Conservation (phyloP, 768 basidiomycete species). For the Suillus paluster region DNA sequence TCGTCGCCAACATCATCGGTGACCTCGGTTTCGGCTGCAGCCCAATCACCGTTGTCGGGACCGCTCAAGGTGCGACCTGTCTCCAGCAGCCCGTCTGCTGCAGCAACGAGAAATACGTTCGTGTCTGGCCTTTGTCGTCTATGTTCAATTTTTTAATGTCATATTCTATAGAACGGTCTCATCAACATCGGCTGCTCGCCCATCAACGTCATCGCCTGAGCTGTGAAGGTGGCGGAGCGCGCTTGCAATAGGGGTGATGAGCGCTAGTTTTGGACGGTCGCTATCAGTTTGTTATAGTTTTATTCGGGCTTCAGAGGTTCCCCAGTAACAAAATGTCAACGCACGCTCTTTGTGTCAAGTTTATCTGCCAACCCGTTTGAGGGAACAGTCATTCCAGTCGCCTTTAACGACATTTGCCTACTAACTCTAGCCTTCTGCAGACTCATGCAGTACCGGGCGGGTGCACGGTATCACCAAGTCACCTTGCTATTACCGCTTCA, state of each 20-base stretch:
- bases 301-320: not conserved
- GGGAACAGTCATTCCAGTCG: not conserved
- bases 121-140: slow-evolving; percentile 7
- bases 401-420: not conserved
- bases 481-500: too few relatives aligned
- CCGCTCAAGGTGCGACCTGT: slow-evolving; percentile 23
- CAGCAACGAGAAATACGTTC: slow-evolving; percentile 20
- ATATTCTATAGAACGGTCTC: slow-evolving; percentile 9
- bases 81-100: slow-evolving; percentile 33
- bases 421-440: not conserved
- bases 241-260: not conserved
- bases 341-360: slow-evolving; percentile 1
- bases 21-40: slow-evolving; percentile 27
- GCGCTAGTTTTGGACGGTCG: not conserved
- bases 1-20: slow-evolving; percentile 21
- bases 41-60: slow-evolving; percentile 25
- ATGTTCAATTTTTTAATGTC: not conserved
- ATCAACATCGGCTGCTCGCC: slow-evolving; percentile 14
- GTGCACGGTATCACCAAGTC: too few relatives aligned
- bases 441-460: too few relatives aligned
- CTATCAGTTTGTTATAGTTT: slow-evolving; percentile 5
- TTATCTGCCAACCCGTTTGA: not conserved
- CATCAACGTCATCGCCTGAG: slow-evolving; percentile 4
- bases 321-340: not conserved
- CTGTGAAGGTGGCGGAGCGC: not conserved